These are phyloP conservation scores for Oryza nivara DNA, from an alignment of 176 grass and related monocot genomes.

Conservation along the genomic window DNA sequence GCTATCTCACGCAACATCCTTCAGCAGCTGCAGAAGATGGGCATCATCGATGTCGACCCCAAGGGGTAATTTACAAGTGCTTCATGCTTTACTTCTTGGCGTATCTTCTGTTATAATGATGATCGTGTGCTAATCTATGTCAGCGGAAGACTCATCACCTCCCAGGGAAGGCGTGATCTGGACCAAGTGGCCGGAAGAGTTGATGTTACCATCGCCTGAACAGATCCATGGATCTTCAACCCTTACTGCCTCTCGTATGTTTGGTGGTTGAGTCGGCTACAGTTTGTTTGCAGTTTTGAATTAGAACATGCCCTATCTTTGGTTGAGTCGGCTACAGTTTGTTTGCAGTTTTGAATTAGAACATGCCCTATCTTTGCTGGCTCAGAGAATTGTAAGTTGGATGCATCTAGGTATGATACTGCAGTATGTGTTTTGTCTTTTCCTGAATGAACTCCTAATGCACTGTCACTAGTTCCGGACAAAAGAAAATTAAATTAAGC, in stretches of 20 bases:
- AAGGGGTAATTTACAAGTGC: constrained; percentile 52
- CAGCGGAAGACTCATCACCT: constrained; percentile 65
- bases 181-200: constrained; percentile 67
- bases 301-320: constrained; percentile 24
- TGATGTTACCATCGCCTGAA: constrained; percentile 43
- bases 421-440: constrained; percentile 2
- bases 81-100: neutral
- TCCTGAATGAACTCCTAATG: neutral
- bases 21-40: constrained; percentile 56
- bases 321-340: constrained; percentile 13
- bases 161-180: constrained; percentile 66
- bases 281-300: constrained; percentile 34
- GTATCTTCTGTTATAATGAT: neutral
- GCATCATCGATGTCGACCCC: constrained; percentile 57
- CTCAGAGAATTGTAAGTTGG: constrained; percentile 22
- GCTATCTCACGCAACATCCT: constrained; percentile 65
- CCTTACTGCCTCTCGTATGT: neutral
- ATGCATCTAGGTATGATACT: constrained; percentile 34
- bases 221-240: neutral
- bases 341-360: constrained; percentile 42
- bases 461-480: neutral
- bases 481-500: neutral
- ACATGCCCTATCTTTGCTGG: neutral
- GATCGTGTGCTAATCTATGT: neutral
- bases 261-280: constrained; percentile 19